Evolutionary conservation across 2,329 filamentous ascomycete species (phyloP), one percentile per base, ranked within the genome.

Genomic region (Parafenestella ontariensis): DNA sequence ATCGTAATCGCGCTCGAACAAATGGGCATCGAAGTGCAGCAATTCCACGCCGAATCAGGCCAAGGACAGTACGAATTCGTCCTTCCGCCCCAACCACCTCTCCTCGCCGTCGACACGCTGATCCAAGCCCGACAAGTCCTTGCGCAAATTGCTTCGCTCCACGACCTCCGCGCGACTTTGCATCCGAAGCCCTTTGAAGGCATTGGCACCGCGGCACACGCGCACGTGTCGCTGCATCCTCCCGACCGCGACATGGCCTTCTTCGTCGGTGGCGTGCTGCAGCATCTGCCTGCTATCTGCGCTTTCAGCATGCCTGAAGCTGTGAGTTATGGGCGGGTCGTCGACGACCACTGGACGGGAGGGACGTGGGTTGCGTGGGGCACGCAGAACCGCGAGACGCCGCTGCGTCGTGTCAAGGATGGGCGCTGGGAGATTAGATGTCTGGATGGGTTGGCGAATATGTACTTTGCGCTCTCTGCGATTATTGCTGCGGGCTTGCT

Each of bases 301-400:
- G 89, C 91, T 0, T 88, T 95, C 52, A 87, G 85, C 0, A 85
- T 91, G 64, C 83, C 87, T 31, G 85, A 86, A 59, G 80, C 84
- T 1, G 80, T 81, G 0, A 91, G 87, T 71, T 95, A 95, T 72
- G 83, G 84, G 31, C 84, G 91, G 4, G 81, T 90, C 10, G 75
- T 77, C 1, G 87, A 92, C 48, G 84, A 90, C n/a, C 79, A 79
- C 54, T 53, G 41, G 91, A 84, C 89, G 0, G 90, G 90, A n/a
- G 90, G 90, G 0, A 84, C 87, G 7, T 93, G 88, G 87, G 84
- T 93, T 0, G 79, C 88, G 0, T 96, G 90, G 91, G 91, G 91
- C 11, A 89, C 86, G 4, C 87, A 95, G 75, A 95, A 95, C 72
- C 86, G 89, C 17, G 90, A 94, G 77, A 81, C 86, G 4, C 88